Evolutionary conservation across 202 grass and related monocot genomes (phyloP), one percentile per base, ranked within the genome.

Genomic region (Cymbopogon flexuosus): DNA sequence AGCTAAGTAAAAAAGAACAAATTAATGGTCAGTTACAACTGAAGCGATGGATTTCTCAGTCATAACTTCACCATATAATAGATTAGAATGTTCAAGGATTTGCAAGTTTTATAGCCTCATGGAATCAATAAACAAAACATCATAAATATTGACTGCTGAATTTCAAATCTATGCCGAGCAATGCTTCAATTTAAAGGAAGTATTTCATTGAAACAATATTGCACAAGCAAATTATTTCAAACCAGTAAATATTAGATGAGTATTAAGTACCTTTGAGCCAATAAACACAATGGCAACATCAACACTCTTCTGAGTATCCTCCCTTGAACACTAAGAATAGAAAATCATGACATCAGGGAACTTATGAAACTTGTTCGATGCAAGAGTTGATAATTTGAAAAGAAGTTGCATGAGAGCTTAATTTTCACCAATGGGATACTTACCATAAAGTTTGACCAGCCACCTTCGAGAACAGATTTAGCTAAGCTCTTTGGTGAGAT

Each of bases 401-500:
- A 88, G 30, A 42, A 90, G 43, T 46, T 80, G 36, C 15, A 47
- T 61, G 42, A 57, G 63, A 82, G 27, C 21, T 80, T 73, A 74
- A 39, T 22, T 39, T 84, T 67, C 49, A 21, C 37, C 23, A 75
- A 74, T 65, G 72, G 16, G 47, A 88, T 40, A 85, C 89, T 93
- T 70, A 99, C 96, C 76, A 99, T 85, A 54, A 99, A 59, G 33
- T 91, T 88, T 75, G 90, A 99, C 96, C 92, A 99, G 31, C 92
- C 96, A 84, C 90, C 92, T 85, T 99, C 89, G 58, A 99, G 80
- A 83, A 99, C 90, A 76, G 80, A 91, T 69, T 89, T 88, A 80
- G 85, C 90, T 78, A 96, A 88, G 54, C 68, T 87, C 46, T 90
- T 87, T 14, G 83, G 88, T 22, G 92, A 93, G 40, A 96, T 30